Base-by-base conservation (phyloP, 2,329 filamentous ascomycete species). In the Pestalotiopsis sp. region DNA sequence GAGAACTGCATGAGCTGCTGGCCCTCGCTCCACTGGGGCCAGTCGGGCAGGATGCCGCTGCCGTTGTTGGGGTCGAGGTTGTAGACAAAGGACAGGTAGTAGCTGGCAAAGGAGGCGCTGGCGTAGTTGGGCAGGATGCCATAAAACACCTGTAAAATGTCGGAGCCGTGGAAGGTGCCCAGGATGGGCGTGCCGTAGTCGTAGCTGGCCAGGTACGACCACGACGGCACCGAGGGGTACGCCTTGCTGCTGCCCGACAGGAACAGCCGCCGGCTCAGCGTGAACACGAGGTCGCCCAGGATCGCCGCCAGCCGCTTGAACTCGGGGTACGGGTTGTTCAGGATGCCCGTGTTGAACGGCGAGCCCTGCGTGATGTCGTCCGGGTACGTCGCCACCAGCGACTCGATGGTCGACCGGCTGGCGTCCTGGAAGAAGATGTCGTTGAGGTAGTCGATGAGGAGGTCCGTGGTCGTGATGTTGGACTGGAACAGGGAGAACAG, bases 271-370 rank as follows among this genome's bases (percentile, higher is more conserved):
- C 93, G 89, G 0, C 89, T 88, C 0, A 96, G 84, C 0, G 91
- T 95, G 80, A 96, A 95, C 1, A 88, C 88, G 0, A 94, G 74
- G 76, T 96, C 93, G 14, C 93, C 93, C 0, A 95, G 82, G 36
- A 95, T 87, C 45, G 93, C 92, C 2, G 92, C 90, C 0, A 94
- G 82, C 14, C 92, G 91, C 80, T 95, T 95, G 84, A 90, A 95
- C 72, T 93, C 87, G 0, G 93, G 92, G 76, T 93, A 94, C 75
- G 89, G 84, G 74, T 91, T 90, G 81, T 95, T 93, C n/a, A 91
- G 71, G 11, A 86, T 70, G 1, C 87, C 83, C 0, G 92, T 95
- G 64, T 89, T 85, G 84, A 93, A 95, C 1, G 93, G 93, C 2
- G 90, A 92, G 41, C 93, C 93, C 20, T 86, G 82, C 9, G 83